Evolutionary conservation across 2,329 filamentous ascomycete genomes (phyloP), one percentile per base, ranked within the genome.

Genomic region (Pseudogymnoascus sp.): DNA sequence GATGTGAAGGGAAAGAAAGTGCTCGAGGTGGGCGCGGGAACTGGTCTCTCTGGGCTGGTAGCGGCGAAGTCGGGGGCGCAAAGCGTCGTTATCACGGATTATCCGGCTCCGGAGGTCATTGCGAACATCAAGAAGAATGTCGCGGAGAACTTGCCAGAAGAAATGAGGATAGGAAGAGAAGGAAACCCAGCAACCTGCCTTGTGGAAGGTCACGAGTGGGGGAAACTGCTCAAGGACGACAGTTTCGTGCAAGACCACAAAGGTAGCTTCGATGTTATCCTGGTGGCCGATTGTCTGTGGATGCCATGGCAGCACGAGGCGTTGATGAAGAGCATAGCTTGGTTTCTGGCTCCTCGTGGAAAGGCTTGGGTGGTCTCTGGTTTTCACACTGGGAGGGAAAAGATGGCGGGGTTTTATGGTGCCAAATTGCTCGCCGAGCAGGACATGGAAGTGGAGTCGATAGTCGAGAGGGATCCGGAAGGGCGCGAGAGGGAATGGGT

Each of bases 261-360:
- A 2, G 74, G 75, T 26, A 67, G 64, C 1, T 90, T 86, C 70
- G 84, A 84, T 53, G 81, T 86, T 64, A 78, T 91, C 42, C 75
- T 90, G n/a, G 85, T 85, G 0, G 86, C 87, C 66, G 88, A 91
- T 74, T 90, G 88, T 70, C 80, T 89, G 63, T 91, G 88, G 88
- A 90, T 91, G 86, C 83, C 84, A 1, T 82, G 81, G 77, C 83
- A 91, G 77, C 89, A 91, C 73, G 79, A 75, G n/a, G 88, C 86
- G 72, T 79, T 91, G 26, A 80, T 81, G 56, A 74, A 71, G 44
- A 89, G 86, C 23, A 83, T 90, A 70, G 74, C 79, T 4, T 83
- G 85, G 74, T 89, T 90, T 70, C 77, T 91, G 17, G 75, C 72
- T 1, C 71, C 67, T 53, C 1, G 72, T 69, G 15, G 82, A 84